Percentiles rank a stretch among this genome's conserved stretches.
These are phyloP conservation scores for Saturnispora diversa DNA, from an alignment of 805 yeast genomes.

Conservation along the genomic window DNA sequence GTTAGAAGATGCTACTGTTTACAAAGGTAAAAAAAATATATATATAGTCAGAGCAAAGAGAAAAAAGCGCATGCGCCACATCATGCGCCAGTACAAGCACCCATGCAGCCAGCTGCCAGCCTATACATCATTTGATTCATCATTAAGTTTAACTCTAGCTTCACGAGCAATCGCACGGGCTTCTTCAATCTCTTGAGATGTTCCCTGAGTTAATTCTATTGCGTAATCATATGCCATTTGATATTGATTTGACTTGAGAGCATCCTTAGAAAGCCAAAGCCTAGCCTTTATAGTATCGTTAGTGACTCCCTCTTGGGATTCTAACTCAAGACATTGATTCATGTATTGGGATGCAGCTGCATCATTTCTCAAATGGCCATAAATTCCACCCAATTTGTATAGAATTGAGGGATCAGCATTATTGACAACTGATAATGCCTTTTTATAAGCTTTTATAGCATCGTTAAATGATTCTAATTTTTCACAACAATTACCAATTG, in stretches of 20 bases:
- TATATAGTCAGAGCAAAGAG: no score
- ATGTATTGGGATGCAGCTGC: constrained; percentile 53
- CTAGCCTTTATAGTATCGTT: constrained; percentile 76
- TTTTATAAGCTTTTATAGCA: constrained; percentile 71
- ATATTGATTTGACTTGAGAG: constrained; percentile 48
- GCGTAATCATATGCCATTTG: constrained; percentile 68
- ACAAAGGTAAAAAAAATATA: no score
- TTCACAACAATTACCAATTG: constrained; percentile 83
- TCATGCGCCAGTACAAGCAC: background rate
- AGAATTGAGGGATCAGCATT: constrained; percentile 48
- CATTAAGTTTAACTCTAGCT: constrained; percentile 48
- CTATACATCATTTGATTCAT: background rate
- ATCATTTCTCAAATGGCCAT: constrained; percentile 47
- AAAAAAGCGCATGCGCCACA: no score
- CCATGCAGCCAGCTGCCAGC: no score
- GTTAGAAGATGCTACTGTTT: background rate
- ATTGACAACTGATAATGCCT: constrained; percentile 52
- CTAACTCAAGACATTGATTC: constrained; percentile 62
- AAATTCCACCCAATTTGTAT: constrained; percentile 60
- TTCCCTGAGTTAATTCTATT: constrained; percentile 58
- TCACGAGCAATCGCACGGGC: constrained; percentile 78
- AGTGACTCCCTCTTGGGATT: constrained; percentile 52
- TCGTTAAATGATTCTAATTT: constrained; percentile 63
- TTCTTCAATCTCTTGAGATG: constrained; percentile 83
- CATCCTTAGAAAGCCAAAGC: constrained; percentile 75